Percentiles rank a stretch among this genome's conserved stretches.
Conservation (phyloP, 2,329 filamentous ascomycete species). For the Xylariaceae sp. region DNA sequence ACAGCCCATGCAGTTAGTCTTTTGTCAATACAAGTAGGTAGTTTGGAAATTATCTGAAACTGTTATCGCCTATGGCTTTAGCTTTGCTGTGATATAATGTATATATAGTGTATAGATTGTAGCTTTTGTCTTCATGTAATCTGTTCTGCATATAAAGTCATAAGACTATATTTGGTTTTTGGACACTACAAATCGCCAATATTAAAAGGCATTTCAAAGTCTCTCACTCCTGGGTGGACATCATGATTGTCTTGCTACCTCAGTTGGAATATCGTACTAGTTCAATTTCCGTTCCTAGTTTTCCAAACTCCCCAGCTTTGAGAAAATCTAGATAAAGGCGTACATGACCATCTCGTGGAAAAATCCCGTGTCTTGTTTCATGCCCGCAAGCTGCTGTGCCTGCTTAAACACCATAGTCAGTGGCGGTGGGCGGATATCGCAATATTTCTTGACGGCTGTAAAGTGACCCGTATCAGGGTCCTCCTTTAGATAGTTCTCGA, state of each 20-base stretch:
- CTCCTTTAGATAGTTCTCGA: slow-evolving; percentile 8
- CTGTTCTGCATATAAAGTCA: no score
- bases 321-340: slow-evolving; percentile 13
- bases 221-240: neutral
- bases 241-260: slow-evolving; percentile 8
- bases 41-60: no score
- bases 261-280: slow-evolving; percentile 13
- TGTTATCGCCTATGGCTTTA: no score
- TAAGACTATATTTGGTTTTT: no score
- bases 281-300: slow-evolving; percentile 10
- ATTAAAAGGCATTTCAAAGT: no score
- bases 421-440: slow-evolving; percentile 12
- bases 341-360: slow-evolving; percentile 17
- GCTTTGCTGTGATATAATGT: no score
- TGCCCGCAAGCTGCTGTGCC: slow-evolving; percentile 15
- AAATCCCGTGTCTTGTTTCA: slow-evolving; percentile 16
- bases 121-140: no score
- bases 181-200: no score
- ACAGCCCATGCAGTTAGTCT: no score
- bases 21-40: no score
- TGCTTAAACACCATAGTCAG: slow-evolving; percentile 15
- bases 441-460: slow-evolving; percentile 10
- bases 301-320: slow-evolving; percentile 6
- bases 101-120: no score
- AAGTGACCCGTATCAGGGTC: neutral